phyloP scores from a whole-genome alignment of 2,329 filamentous ascomycete genomes.

The Claviceps digitariae region DNA sequence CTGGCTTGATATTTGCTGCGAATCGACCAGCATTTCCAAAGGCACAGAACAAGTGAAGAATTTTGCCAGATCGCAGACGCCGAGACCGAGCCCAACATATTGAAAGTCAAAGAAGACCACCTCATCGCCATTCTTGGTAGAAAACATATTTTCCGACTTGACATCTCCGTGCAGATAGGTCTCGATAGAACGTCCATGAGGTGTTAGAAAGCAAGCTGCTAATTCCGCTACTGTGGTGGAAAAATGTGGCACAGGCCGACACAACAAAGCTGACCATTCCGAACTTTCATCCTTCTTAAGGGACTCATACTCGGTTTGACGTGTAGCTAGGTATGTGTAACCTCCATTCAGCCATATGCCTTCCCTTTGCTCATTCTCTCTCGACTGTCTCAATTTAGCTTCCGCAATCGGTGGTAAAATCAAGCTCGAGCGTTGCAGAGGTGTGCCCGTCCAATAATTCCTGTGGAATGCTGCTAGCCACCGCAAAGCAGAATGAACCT shows the following conservation, averaged over 20 bases:
- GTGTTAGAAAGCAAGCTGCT: conserved; percentile 37
- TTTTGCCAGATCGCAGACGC: conserved; percentile 53
- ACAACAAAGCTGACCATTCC: conserved; percentile 42
- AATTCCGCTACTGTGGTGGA: conserved; percentile 32
- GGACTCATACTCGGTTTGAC: conserved; percentile 38
- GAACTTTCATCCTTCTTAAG: conserved; percentile 32
- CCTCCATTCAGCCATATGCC: conserved; percentile 51
- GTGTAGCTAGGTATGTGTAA: conserved; percentile 55
- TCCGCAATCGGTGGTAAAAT: conserved; percentile 45
- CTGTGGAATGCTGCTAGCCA: conserved; percentile 52
- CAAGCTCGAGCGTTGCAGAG: conserved; percentile 16
- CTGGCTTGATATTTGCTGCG: conserved; percentile 17
- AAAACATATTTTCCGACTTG: conserved; percentile 56
- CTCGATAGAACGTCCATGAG: conserved; percentile 29
- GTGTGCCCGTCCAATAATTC: conserved; percentile 30
- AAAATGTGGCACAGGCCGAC: conserved; percentile 16
- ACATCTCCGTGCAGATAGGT: conserved; percentile 56
- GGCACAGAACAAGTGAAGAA: conserved; percentile 54
- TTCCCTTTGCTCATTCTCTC: conserved; percentile 6
- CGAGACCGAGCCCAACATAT: conserved; percentile 50
- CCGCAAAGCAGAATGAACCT: conserved; percentile 40
- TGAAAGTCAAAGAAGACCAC: conserved; percentile 60
- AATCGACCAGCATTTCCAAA: conserved; percentile 31
- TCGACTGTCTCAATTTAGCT: conserved; percentile 13
- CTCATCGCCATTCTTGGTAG: conserved; percentile 29